These are phyloP conservation scores for Phytophthora sansomeana DNA, from an alignment of 352 stramenopile genomes.

Conservation along the genomic window DNA sequence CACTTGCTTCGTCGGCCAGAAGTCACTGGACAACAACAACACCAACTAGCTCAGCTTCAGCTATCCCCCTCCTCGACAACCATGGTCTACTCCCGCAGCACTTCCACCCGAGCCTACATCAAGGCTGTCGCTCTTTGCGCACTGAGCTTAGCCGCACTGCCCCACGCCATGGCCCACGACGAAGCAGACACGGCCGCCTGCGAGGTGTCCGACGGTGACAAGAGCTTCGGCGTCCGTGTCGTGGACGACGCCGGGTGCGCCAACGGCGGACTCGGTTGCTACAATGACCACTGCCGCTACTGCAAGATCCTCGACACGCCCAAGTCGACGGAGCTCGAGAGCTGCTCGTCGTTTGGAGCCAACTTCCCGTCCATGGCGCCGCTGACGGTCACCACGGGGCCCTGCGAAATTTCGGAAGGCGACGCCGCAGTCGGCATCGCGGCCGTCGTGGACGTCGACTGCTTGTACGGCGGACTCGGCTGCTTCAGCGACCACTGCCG, in stretches of 20 bases:
- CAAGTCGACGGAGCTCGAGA: conserved; percentile 43
- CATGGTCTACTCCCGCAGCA: conserved; percentile 36
- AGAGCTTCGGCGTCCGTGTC: conserved; percentile 39
- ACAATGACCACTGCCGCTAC: conserved; percentile 46
- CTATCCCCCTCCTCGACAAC: conserved; percentile 5
- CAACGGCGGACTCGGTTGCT: conserved; percentile 46
- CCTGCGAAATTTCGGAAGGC: conserved; percentile 31
- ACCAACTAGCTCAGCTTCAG: conserved; percentile 3
- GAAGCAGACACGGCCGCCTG: conserved; percentile 6
- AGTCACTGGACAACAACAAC: background rate
- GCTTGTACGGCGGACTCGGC: conserved; percentile 45
- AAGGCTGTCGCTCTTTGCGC: conserved; percentile 22
- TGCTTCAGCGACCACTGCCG: conserved; percentile 51
- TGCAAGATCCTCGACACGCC: conserved; percentile 46
- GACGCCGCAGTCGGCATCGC: conserved; percentile 43
- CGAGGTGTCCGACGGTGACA: conserved; percentile 33
- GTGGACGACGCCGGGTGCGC: conserved; percentile 35
- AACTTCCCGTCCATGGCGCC: conserved; percentile 27
- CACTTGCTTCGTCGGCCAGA: conserved; percentile 22
- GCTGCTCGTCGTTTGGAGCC: conserved; percentile 41
- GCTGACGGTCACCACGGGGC: conserved; percentile 21
- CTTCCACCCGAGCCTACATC: conserved; percentile 29
- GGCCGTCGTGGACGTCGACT: conserved; percentile 34
- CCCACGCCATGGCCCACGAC: conserved; percentile 6
- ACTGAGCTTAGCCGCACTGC: conserved; percentile 19